phyloP scores from a whole-genome alignment of 2,329 filamentous ascomycete species.

The Colletotrichum magnum region DNA sequence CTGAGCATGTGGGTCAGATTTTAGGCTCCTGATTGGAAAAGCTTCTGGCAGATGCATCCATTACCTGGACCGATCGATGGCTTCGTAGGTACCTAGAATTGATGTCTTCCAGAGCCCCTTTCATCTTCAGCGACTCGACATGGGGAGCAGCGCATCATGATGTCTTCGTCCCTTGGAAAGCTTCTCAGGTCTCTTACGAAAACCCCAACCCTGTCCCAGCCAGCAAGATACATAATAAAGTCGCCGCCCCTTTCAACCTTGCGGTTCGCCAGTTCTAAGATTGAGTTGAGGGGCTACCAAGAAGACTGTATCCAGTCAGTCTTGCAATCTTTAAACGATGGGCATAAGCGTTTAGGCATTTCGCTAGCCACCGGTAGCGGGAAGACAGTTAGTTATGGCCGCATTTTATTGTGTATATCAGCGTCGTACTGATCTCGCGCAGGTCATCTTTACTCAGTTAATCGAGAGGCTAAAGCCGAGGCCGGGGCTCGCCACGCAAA shows the following conservation, averaged over 20 bases:
- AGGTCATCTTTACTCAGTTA: slow-evolving; percentile 97
- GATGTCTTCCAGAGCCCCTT: neutral
- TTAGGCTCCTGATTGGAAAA: neutral
- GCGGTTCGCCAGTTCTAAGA: slow-evolving; percentile 30
- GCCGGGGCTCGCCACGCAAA: slow-evolving; percentile 75
- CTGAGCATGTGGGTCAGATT: neutral
- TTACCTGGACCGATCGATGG: neutral
- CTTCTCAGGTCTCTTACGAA: neutral
- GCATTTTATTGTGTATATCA: neutral
- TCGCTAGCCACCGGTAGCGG: slow-evolving; percentile 91
- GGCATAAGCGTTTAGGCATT: slow-evolving; percentile 85
- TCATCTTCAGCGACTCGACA: neutral
- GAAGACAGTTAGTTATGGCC: slow-evolving; percentile 75
- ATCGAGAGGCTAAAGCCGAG: slow-evolving; percentile 80
- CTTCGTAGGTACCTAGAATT: neutral
- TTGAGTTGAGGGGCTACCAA: slow-evolving; percentile 86
- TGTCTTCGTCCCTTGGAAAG: neutral
- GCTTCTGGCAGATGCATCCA: neutral
- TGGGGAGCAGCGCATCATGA: slow-evolving; percentile 17
- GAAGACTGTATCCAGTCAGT: slow-evolving; percentile 92
- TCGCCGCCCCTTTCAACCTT: neutral
- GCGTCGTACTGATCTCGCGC: slow-evolving; percentile 4
- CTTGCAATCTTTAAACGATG: slow-evolving; percentile 75
- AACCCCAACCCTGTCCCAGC: neutral
- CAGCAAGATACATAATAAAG: neutral